A percentile compares a stretch with the other conserved stretches of the same genome.
These are phyloP conservation scores for Xylariaceae sp. DNA, from an alignment of 2,329 filamentous ascomycete genomes.

Conservation along the genomic window DNA sequence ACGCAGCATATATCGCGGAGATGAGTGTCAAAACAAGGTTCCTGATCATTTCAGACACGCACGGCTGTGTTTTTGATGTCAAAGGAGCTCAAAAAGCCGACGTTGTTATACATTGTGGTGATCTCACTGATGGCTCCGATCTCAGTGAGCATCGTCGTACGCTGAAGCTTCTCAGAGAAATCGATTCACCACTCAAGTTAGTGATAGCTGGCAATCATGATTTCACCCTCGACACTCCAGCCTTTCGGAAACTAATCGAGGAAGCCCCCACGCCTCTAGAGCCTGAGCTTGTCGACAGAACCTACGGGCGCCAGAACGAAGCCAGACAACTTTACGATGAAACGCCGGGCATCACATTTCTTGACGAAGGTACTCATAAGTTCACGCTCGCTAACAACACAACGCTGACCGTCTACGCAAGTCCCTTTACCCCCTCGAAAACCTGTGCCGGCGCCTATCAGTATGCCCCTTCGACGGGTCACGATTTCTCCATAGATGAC, in stretches of 20 bases:
- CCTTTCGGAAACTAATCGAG: conserved; percentile 34
- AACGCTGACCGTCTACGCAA: conserved; percentile 46
- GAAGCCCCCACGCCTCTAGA: conserved; percentile 6
- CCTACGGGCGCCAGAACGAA: conserved; percentile 39
- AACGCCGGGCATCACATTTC: conserved; percentile 41
- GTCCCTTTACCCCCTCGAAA: conserved; percentile 46
- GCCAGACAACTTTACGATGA: conserved; percentile 37
- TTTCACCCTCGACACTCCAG: conserved; percentile 36
- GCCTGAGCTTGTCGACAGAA: conserved; percentile 18
- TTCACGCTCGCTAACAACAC: conserved; percentile 50
- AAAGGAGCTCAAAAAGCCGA: conserved; percentile 44
- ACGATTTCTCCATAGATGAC: conserved; percentile 36
- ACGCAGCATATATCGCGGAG: too few relatives aligned
- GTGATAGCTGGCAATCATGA: conserved; percentile 52
- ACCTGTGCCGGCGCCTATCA: conserved; percentile 1
- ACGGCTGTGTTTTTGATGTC: conserved; percentile 50
- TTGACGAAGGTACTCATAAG: conserved; percentile 47
- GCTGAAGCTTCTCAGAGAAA: conserved; percentile 34
- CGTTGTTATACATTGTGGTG: conserved; percentile 47
- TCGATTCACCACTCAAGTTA: conserved; percentile 44
- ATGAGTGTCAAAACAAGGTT: conserved; percentile 36
- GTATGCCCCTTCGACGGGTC: conserved; percentile 3
- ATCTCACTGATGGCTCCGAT: conserved; percentile 43
- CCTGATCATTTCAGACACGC: conserved; percentile 45
- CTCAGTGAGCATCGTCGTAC: conserved; percentile 36